Evolutionary conservation across 768 basidiomycete species (phyloP).

Genomic region (Leccinum pellstonianum): DNA sequence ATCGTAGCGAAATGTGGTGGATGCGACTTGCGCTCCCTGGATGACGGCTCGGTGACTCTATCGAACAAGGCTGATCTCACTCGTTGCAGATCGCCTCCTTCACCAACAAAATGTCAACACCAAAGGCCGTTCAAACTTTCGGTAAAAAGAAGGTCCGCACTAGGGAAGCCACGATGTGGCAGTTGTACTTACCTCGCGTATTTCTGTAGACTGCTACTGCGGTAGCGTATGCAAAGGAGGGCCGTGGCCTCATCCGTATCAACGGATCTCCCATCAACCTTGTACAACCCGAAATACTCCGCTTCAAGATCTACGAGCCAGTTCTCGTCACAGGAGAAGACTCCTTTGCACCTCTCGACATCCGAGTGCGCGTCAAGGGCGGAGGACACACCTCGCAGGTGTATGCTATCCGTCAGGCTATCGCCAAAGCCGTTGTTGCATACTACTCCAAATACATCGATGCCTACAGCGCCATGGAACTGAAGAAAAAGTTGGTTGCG

Average conservation of each 20-base stretch:
- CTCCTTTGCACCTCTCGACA: slow-evolving; percentile 82
- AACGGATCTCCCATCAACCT: slow-evolving; percentile 97
- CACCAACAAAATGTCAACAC: slow-evolving; percentile 59
- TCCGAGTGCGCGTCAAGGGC: slow-evolving; percentile 97
- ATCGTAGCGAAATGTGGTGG: slow-evolving; percentile 38
- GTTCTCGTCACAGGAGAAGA: slow-evolving; percentile 93
- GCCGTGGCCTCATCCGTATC: slow-evolving; percentile 93
- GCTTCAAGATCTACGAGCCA: slow-evolving; percentile 98
- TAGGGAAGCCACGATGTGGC: background rate
- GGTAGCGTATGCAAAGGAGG: slow-evolving; percentile 95
- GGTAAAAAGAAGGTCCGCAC: slow-evolving; percentile 96
- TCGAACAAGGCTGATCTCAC: slow-evolving; percentile 18
- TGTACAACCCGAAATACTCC: slow-evolving; percentile 91
- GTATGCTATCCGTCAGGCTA: slow-evolving; percentile 98
- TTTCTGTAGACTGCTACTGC: slow-evolving; percentile 86
- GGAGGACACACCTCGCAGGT: slow-evolving; percentile 99
- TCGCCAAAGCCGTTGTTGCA: slow-evolving; percentile 95
- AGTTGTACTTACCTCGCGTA: slow-evolving; percentile 3
- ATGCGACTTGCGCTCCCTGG: slow-evolving; percentile 35
- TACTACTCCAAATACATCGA: slow-evolving; percentile 99
- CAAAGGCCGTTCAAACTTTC: slow-evolving; percentile 96
- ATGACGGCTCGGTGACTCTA: slow-evolving; percentile 30
- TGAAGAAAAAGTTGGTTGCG: slow-evolving; percentile 96
- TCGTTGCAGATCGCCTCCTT: slow-evolving; percentile 23
- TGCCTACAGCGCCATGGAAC: slow-evolving; percentile 92